Evolutionary conservation across 2,329 filamentous ascomycete genomes (phyloP).

Genomic region (Xylariaceae sp.): DNA sequence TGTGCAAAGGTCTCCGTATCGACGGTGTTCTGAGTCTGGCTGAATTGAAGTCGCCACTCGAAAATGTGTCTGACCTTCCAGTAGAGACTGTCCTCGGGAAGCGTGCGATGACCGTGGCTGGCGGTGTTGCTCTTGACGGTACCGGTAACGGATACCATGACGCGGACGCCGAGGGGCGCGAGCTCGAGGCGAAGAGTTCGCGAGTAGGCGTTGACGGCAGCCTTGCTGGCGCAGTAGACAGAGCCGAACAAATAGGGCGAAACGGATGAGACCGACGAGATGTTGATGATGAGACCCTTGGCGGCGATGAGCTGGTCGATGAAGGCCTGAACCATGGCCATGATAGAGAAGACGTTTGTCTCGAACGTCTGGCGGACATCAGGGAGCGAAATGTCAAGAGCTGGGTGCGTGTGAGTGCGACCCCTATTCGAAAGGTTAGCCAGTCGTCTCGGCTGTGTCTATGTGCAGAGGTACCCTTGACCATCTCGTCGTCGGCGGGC

Average conservation of each 20-base stretch:
- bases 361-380: slow-evolving; percentile 51
- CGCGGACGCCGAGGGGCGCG: slow-evolving; percentile 48
- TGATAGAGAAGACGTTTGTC: slow-evolving; percentile 53
- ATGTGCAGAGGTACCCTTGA: not conserved
- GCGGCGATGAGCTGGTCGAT: slow-evolving; percentile 44
- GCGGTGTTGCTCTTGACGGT: slow-evolving; percentile 49
- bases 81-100: slow-evolving; percentile 46
- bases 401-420: slow-evolving; percentile 46
- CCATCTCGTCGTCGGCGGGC: not conserved
- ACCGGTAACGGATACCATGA: slow-evolving; percentile 52
- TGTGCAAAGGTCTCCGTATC: slow-evolving; percentile 40
- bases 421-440: slow-evolving; percentile 35
- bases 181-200: slow-evolving; percentile 50
- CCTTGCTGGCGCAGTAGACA: slow-evolving; percentile 52
- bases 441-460: not conserved
- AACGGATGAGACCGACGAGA: slow-evolving; percentile 47
- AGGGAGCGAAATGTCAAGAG: slow-evolving; percentile 46
- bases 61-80: slow-evolving; percentile 41
- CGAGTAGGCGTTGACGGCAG: slow-evolving; percentile 48
- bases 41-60: slow-evolving; percentile 41
- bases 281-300: slow-evolving; percentile 49
- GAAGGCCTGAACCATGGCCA: slow-evolving; percentile 51
- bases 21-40: slow-evolving; percentile 43
- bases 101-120: slow-evolving; percentile 34
- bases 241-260: slow-evolving; percentile 49